Base-by-base conservation (phyloP, 371 early-diverging fungal species). In the Batkoa obscura region DNA sequence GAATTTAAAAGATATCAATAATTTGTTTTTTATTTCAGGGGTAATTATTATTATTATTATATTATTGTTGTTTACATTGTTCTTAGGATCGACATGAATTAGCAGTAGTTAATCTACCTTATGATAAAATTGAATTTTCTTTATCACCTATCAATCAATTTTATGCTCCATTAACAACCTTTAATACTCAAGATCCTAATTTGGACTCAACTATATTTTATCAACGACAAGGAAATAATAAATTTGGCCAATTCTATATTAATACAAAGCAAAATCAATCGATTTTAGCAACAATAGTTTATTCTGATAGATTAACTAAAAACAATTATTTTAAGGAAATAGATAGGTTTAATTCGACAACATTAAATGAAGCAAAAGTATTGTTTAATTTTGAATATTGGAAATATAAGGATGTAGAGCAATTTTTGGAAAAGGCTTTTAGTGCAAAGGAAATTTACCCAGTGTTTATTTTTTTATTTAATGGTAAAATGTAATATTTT, bases 141-240 rank as follows among this genome's bases (percentile, higher is more conserved):
- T 65, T 65, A 10, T 67, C 67, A 33, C 72, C 72, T 1, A 53
- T 72, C 54, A 66, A 69, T 58, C 70, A 70, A 57, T 72, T 72
- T 46, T 73, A 68, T 17, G 61, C 66, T 41, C 71, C 71, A 36
- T 15, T 72, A 8, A 3, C 15, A 9, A 17, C 30, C 42, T 54
- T 9, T 30, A 36, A 50, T 13, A 6, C 32, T 13, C 10, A 32
- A 23, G 23, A 3, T 30, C 10, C 41, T 41, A n/a, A 41, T 8
- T 50, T 32, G 6, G 51, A 50, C 36, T 35, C 51, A 13, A 50
- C 51, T 10, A 15, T 50, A 13, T 35, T 50, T 8, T 50, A 50
- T 15, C 34, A 50, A 6, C 23, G 51, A 12, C 51, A 50, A 31
- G 51, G 51, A 5, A 50, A 50, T 35, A 35, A 31, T 15, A 50